These are phyloP conservation scores for Penicillium maclennaniae DNA, from an alignment of 495 filamentous ascomycete species.

Conservation along the genomic window DNA sequence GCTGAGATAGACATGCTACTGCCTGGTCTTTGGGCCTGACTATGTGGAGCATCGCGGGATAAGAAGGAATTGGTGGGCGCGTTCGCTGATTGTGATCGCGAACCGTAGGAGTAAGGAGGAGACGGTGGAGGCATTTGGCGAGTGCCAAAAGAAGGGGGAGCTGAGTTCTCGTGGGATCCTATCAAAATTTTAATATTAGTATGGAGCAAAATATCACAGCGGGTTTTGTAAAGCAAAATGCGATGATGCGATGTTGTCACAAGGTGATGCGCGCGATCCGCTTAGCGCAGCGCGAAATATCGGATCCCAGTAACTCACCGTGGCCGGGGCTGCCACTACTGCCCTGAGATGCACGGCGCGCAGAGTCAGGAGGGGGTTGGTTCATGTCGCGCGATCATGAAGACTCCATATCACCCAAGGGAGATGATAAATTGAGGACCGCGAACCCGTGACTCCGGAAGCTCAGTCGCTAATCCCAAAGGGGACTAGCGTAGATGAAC, in stretches of 20 bases:
- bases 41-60: slow-evolving; percentile 49
- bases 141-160: slow-evolving; percentile 45
- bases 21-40: slow-evolving; percentile 51
- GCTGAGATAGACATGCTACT: slow-evolving; percentile 97
- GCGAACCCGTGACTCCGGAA: slow-evolving; percentile 46
- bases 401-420: slow-evolving; percentile 6
- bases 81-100: slow-evolving; percentile 40
- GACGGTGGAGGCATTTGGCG: slow-evolving; percentile 60
- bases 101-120: slow-evolving; percentile 51
- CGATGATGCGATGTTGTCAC: slow-evolving; percentile 2
- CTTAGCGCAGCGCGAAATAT: slow-evolving; percentile 6
- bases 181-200: background rate
- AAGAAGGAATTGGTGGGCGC: slow-evolving; percentile 43
- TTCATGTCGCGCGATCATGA: slow-evolving; percentile 32
- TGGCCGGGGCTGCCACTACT: slow-evolving; percentile 35
- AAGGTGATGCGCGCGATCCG: slow-evolving; percentile 4
- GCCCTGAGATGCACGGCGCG: slow-evolving; percentile 35
- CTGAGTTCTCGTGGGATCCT: slow-evolving; percentile 37
- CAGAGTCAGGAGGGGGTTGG: slow-evolving; percentile 25
- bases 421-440: slow-evolving; percentile 14
- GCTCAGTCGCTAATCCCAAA: slow-evolving; percentile 32
- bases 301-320: slow-evolving; percentile 30
- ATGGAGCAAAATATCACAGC: background rate
- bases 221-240: background rate
- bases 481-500: slow-evolving; percentile 16